Evolutionary conservation across 768 basidiomycete genomes (phyloP).

Genomic region (Tylopilus sp.): DNA sequence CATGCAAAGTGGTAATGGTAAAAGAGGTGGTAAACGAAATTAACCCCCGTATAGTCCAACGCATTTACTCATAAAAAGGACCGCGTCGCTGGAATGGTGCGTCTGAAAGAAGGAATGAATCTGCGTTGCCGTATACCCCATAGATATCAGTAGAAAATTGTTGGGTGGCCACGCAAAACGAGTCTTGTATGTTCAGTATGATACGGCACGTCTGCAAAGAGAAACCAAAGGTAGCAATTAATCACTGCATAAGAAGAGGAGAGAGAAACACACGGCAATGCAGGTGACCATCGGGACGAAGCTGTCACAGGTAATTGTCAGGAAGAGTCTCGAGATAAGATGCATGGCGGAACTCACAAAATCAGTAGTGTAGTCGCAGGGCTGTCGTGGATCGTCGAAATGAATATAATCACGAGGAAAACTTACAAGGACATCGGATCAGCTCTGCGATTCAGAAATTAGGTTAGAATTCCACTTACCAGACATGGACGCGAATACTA

Average conservation of each 20-base stretch:
- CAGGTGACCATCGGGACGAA: constrained; percentile 19
- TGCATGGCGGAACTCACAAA: constrained; percentile 5
- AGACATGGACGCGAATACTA: constrained; percentile 11
- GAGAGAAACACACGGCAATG: constrained; percentile 12
- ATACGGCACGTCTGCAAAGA: constrained; percentile 11
- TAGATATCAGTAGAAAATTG: constrained; percentile 17
- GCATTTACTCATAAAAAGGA: neutral
- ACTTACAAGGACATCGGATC: neutral
- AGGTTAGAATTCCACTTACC: constrained; percentile 8
- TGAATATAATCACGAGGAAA: constrained; percentile 9
- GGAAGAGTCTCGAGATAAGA: neutral
- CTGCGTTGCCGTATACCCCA: constrained; percentile 7
- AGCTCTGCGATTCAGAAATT: neutral
- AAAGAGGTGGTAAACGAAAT: too few species aligned
- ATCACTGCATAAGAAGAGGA: neutral
- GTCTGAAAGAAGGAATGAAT: constrained; percentile 14
- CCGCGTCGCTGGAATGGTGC: neutral
- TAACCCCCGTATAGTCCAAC: neutral
- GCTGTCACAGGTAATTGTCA: constrained; percentile 6
- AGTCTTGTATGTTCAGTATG: constrained; percentile 20
- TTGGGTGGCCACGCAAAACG: fast-evolving
- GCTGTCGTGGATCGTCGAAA: neutral
- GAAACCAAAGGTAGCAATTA: neutral
- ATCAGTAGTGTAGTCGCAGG: constrained; percentile 7
- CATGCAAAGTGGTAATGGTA: too few species aligned